phyloP scores from a whole-genome alignment of 2,329 filamentous ascomycete genomes.

The Xylaria sp. region DNA sequence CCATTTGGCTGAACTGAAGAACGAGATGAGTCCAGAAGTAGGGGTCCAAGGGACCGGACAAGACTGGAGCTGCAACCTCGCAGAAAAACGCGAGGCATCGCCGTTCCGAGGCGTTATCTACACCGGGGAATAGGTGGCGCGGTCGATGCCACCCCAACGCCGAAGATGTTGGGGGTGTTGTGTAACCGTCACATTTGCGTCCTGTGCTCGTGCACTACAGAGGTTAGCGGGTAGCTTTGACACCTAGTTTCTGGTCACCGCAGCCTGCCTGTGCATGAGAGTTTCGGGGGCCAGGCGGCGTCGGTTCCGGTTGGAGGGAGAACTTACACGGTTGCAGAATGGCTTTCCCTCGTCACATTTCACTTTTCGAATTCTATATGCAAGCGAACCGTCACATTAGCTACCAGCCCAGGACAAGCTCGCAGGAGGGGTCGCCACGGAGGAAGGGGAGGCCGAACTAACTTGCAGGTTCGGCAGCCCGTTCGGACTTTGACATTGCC shows the following conservation, averaged over 20 bases:
- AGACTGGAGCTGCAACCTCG: conserved; percentile 43
- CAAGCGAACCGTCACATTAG: conserved; percentile 12
- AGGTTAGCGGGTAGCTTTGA: not conserved
- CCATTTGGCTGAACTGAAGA: conserved; percentile 45
- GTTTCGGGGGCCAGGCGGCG: not conserved
- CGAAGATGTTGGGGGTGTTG: conserved; percentile 20
- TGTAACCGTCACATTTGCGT: conserved; percentile 45
- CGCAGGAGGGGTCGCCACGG: not conserved
- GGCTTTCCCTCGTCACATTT: conserved; percentile 41
- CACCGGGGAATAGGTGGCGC: conserved; percentile 37
- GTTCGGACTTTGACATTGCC: conserved; percentile 37
- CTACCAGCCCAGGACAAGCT: not conserved
- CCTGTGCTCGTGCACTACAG: conserved; percentile 35
- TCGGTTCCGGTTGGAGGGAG: not conserved
- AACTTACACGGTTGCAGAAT: conserved; percentile 33
- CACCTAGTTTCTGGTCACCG: not conserved
- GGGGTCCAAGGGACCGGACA: conserved; percentile 45
- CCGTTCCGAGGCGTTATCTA: conserved; percentile 37
- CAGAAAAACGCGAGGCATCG: conserved; percentile 48
- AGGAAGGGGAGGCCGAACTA: conserved; percentile 17
- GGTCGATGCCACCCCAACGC: conserved; percentile 45
- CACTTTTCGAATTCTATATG: conserved; percentile 36
- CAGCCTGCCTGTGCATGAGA: not conserved
- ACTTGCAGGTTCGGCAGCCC: conserved; percentile 37
- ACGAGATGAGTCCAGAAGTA: conserved; percentile 51